A percentile compares a stretch with the other conserved stretches of the same genome.
These are phyloP conservation scores for Sporothrix luriei DNA, from an alignment of 2,329 filamentous ascomycete species.

Conservation along the genomic window DNA sequence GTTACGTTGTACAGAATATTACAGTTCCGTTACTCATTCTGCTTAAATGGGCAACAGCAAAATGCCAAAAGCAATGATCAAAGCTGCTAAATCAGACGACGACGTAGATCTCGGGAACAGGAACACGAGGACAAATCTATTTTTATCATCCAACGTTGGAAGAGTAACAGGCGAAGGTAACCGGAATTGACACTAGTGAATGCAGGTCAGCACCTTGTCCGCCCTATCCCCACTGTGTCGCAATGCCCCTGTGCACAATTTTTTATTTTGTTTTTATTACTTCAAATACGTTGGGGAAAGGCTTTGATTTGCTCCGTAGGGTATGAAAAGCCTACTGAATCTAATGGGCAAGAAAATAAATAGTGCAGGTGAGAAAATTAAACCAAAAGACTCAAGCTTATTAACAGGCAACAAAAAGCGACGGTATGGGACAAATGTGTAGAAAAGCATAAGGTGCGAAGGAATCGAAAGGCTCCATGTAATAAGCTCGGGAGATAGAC, in stretches of 20 bases:
- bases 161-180: background rate
- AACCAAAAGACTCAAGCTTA: slow-evolving; percentile 16
- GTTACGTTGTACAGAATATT: too few species aligned
- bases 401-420: background rate
- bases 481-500: background rate
- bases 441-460: background rate
- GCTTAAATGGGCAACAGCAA: too few species aligned
- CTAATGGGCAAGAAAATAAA: background rate
- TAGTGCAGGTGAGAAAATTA: background rate
- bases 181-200: background rate
- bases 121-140: background rate
- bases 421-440: background rate
- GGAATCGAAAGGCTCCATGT: background rate
- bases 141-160: background rate
- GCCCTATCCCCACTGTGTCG: background rate
- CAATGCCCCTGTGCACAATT: background rate
- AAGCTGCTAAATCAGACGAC: background rate
- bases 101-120: background rate
- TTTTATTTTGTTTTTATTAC: background rate
- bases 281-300: background rate
- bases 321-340: background rate
- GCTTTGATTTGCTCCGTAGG: background rate
- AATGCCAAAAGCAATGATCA: too few species aligned
- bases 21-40: too few species aligned
- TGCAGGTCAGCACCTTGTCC: slow-evolving; percentile 1